phyloP scores from a whole-genome alignment of 1,284 basidiomycete genomes.

The Rhodotorula sp. region DNA sequence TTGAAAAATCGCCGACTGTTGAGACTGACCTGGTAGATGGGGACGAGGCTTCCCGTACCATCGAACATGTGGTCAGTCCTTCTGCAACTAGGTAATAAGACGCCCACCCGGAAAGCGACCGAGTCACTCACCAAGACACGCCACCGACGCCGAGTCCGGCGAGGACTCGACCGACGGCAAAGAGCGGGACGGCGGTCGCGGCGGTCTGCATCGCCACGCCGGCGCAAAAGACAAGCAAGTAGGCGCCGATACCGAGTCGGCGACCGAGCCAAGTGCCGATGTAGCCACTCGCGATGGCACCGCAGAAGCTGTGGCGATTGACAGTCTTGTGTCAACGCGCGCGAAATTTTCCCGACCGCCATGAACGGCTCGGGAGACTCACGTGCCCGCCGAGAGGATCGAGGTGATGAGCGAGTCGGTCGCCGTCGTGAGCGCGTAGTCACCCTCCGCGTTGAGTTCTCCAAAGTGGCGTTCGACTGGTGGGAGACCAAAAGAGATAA shows the following conservation, averaged over 20 bases:
- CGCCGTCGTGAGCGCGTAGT: background rate
- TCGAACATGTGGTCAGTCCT: no score
- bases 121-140: conserved; percentile 36
- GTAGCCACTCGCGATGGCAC: conserved; percentile 52
- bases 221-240: conserved; percentile 60
- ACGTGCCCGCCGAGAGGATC: conserved; percentile 16
- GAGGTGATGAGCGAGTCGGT: conserved; percentile 33
- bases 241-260: conserved; percentile 25
- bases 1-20: conserved; percentile 48
- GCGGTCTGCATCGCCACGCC: conserved; percentile 64
- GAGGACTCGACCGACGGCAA: conserved; percentile 69
- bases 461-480: conserved; percentile 13
- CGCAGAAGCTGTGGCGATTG: conserved; percentile 51
- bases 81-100: no score
- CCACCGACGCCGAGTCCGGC: conserved; percentile 56
- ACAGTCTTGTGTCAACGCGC: conserved; percentile 3
- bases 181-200: conserved; percentile 32
- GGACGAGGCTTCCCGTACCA: conserved; percentile 41
- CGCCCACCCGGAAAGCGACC: no score
- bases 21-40: conserved; percentile 10
- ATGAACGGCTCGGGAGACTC: background rate
- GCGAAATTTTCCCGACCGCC: no score
- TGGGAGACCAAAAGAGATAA: background rate
- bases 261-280: conserved; percentile 57
- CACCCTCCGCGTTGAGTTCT: background rate